Conservation (phyloP, 192 early-diverging fungal species). For the Piromyces sp. region DNA sequence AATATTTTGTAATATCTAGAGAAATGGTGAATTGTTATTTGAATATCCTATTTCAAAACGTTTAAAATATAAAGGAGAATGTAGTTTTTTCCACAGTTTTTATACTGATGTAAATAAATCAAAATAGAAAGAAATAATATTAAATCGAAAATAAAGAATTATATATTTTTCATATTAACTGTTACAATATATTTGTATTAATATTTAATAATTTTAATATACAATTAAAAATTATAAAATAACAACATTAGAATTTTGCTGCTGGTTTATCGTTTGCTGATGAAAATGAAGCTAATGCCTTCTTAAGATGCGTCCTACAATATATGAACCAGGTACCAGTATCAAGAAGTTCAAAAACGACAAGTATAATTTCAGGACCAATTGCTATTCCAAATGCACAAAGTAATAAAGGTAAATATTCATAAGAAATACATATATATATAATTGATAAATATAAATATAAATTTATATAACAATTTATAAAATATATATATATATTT, state of each 20-base stretch:
- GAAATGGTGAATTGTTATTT: background rate
- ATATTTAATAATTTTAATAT: no score
- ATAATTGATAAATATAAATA: no score
- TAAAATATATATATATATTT: no score
- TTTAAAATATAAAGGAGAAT: background rate
- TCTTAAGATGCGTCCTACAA: background rate
- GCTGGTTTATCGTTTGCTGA: background rate
- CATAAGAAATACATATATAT: no score
- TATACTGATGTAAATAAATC: background rate
- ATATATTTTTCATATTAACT: no score
- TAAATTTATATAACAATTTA: no score
- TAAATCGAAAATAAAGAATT: no score
- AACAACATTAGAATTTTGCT: background rate
- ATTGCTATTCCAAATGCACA: background rate
- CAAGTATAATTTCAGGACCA: background rate
- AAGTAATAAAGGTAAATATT: background rate
- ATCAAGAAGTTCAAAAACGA: background rate
- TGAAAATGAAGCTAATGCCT: background rate
- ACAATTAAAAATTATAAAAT: no score
- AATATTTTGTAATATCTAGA: background rate
- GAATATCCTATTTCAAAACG: background rate
- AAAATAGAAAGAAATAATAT: no score
- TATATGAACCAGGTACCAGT: background rate
- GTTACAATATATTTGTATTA: no score
- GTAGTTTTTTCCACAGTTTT: background rate